Base-by-base conservation (phyloP, 75 land plant species). In the Selaginella tamariscina region DNA sequence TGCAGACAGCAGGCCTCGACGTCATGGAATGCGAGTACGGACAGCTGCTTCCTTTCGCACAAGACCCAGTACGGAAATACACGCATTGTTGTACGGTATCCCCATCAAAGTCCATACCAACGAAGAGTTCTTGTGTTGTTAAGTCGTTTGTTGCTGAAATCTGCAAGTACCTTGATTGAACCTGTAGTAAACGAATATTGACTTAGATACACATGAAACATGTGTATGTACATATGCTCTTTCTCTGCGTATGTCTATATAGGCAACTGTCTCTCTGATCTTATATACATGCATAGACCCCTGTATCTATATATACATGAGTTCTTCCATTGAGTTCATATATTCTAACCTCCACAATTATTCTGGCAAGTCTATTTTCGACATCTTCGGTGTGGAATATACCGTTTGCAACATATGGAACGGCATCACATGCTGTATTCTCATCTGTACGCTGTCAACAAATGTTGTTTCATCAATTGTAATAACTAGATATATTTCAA, bases 11-110 rank as follows among this genome's bases (percentile, higher is more conserved):
- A 71, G 59, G 63, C 56, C 73, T 78, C 1, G 74, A 76, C 60
- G 77, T 64, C 30, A 32, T 67, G 22, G 81, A 81, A 76, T 88
- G 93, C 29, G 84, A 79, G 64, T 70, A 88, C 0, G 0, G 2
- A 66, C 93, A 88, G 13, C 72, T 55, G 39, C 65, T 65, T n/a
- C 93, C 93, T 68, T 73, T 77, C n/a, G 68, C 79, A 70, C 93
- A 88, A 8, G 56, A 63, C 39, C 89, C 86, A 13, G 56, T 79
- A 18, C 63, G 27, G 70, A 75, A 86, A 64, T 56, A 86, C 39
- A 30, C 78, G 67, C 89, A 86, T 15, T 67, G 30, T 62, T 76
- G n/a, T 33, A 69, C 32, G 8, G 30, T 74, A 27, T 54, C 64
- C 27, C 20, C 11, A 26, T 0, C 24, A 64, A 26, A 1, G 33